Evolutionary conservation across 2,329 filamentous ascomycete genomes (phyloP), one percentile per base, ranked within the genome.

Genomic region (Microcera coccophila): DNA sequence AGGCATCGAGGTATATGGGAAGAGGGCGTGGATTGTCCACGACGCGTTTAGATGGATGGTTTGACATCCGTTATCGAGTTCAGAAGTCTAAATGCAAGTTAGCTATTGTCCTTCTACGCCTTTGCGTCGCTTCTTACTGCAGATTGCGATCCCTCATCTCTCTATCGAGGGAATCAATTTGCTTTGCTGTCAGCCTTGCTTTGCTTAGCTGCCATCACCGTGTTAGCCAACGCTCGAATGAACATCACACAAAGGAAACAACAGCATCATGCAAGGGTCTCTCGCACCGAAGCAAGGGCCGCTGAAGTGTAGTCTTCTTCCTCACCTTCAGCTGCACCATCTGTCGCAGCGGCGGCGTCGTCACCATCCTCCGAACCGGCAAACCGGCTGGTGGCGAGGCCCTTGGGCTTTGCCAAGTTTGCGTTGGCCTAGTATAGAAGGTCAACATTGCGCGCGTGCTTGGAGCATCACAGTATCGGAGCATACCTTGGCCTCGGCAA

Each of bases 211-310:
- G 39, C 45, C 45, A 15, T 16, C 1, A 20, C 40, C 11, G 36
- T 11, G 49, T 60, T 56, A 64, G 57, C 45, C 8, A 17, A 31
- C 10, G 28, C 18, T 11, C 9, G 11, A 34, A 38, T 38, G 39
- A 44, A 47, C 38, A 52, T 49, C 44, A 47, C 41, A 48, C 42
- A 37, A 49, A 55, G 39, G 44, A 49, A 50, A 35, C 33, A 20
- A 58, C 62, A 62, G 58, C 60, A 64, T 63, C 63, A 70, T 67
- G 62, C 65, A 70, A 66, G 67, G 72, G 72, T 68, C 64, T 66
- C 60, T 71, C 81, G 74, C 76, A 84, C 81, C 79, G 76, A 79
- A 70, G 80, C 79, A 68, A 84, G 72, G 66, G 80, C 81, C 62
- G 74, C 71, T 62, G 80, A 83, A 65, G 79, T 79, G 70, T 78